Conservation (phyloP, 2,329 filamentous ascomycete species). For the Eurotiales sp. region DNA sequence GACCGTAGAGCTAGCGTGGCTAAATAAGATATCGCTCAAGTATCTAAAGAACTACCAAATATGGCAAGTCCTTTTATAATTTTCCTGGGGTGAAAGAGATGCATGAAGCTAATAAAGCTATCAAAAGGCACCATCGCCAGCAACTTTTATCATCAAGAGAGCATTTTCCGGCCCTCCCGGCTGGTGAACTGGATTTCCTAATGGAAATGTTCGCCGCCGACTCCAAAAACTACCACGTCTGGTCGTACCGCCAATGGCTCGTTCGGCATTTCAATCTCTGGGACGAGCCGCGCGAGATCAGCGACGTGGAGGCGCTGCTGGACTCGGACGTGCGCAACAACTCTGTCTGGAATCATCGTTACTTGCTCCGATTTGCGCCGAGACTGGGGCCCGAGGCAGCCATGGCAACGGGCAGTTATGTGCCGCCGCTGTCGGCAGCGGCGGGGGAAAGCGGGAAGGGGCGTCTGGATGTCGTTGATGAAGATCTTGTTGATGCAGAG, state of each 20-base stretch:
- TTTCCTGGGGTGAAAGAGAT: background rate
- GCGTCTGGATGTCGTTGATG: conserved; percentile 48
- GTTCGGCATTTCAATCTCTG: conserved; percentile 61
- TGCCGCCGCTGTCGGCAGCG: too few species aligned
- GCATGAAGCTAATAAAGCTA: background rate
- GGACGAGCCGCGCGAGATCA: conserved; percentile 59
- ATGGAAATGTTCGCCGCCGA: conserved; percentile 76
- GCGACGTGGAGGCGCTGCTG: conserved; percentile 68
- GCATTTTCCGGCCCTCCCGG: conserved; percentile 53
- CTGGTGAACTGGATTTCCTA: conserved; percentile 71
- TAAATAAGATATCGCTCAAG: conserved; percentile 75
- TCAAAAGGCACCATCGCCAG: conserved; percentile 56
- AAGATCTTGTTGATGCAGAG: conserved; percentile 68
- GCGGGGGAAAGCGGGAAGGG: conserved; percentile 25
- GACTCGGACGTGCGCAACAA: conserved; percentile 87
- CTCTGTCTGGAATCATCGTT: conserved; percentile 95
- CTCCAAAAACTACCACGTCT: conserved; percentile 97
- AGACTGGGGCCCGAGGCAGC: conserved; percentile 37
- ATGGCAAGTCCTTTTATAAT: conserved; percentile 51
- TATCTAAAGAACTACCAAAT: conserved; percentile 99
- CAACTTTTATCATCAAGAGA: conserved; percentile 47
- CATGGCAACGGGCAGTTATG: conserved; percentile 25
- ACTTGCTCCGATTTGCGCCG: conserved; percentile 82
- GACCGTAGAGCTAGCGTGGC: conserved; percentile 73
- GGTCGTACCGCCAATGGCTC: conserved; percentile 85